A percentile compares a stretch with the other conserved stretches of the same genome.
Conservation (phyloP, 257 asterid species). For the Nemophila menziesii region DNA sequence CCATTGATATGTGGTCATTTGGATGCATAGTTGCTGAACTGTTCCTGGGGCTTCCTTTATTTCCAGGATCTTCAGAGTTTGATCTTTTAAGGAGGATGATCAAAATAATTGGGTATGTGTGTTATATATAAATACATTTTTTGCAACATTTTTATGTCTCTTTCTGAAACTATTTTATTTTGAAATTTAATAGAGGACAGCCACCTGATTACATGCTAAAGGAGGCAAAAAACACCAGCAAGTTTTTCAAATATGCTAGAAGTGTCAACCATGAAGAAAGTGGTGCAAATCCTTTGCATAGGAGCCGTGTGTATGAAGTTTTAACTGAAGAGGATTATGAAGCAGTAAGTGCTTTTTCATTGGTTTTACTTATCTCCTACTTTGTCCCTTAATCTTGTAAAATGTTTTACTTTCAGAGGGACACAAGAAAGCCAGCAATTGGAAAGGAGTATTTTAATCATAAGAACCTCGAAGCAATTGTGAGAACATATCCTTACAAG, state of each 20-base stretch:
- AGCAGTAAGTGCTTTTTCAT: constrained; percentile 56
- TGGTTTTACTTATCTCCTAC: not conserved
- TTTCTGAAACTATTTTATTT: not conserved
- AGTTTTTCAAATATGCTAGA: constrained; percentile 82
- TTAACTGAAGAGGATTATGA: constrained; percentile 89
- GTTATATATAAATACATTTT: no score
- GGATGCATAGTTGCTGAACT: constrained; percentile 98
- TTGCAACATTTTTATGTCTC: not conserved
- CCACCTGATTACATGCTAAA: constrained; percentile 86
- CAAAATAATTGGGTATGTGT: constrained; percentile 86
- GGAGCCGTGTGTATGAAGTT: constrained; percentile 56
- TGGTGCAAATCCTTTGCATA: constrained; percentile 36
- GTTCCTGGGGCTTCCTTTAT: constrained; percentile 86
- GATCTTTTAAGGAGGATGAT: constrained; percentile 95
- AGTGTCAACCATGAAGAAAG: constrained; percentile 57
- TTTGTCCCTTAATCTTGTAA: constrained; percentile 6
- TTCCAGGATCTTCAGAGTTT: constrained; percentile 98
- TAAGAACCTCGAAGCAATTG: constrained; percentile 79
- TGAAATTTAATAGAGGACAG: constrained; percentile 49
- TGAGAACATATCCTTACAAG: constrained; percentile 73
- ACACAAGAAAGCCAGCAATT: constrained; percentile 63
- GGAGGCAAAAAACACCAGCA: constrained; percentile 80
- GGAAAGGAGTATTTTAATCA: constrained; percentile 95
- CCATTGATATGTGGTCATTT: constrained; percentile 99
- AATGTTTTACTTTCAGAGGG: constrained; percentile 50